phyloP scores from a whole-genome alignment of 495 filamentous ascomycete genomes.

The Aspergillus ostianus region DNA sequence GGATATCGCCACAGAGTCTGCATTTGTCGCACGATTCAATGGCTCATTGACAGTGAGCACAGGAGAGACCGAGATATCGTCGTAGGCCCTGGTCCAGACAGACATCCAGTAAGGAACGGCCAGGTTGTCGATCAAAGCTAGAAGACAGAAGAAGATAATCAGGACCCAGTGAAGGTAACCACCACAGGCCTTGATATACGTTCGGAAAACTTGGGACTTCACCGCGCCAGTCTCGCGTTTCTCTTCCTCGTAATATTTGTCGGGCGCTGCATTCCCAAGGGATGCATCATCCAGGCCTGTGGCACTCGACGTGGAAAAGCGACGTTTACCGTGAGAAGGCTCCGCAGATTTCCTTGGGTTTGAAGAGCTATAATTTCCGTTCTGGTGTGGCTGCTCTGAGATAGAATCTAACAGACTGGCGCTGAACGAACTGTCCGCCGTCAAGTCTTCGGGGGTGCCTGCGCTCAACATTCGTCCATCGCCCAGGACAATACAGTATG shows the following conservation, averaged over 20 bases:
- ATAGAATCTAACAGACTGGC: neutral
- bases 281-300: neutral
- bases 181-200: slow-evolving; percentile 65
- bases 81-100: slow-evolving; percentile 56
- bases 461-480: slow-evolving; percentile 51
- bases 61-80: neutral
- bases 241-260: slow-evolving; percentile 76
- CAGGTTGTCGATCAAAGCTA: slow-evolving; percentile 32
- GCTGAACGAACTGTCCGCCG: slow-evolving; percentile 24
- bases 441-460: slow-evolving; percentile 27
- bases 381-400: neutral
- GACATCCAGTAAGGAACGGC: slow-evolving; percentile 59
- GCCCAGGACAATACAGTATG: slow-evolving; percentile 67
- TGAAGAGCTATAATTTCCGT: neutral
- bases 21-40: neutral
- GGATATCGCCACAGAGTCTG: neutral
- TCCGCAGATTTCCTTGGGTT: neutral
- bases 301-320: neutral
- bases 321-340: neutral
- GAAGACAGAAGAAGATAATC: slow-evolving; percentile 47
- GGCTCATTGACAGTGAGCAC: neutral
- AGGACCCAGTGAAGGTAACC: slow-evolving; percentile 61
- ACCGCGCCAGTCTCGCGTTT: slow-evolving; percentile 64
- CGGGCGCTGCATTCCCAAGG: slow-evolving; percentile 38
- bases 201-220: slow-evolving; percentile 57